Evolutionary conservation across 768 basidiomycete genomes (phyloP), one percentile per base, ranked within the genome.

Genomic region (Rickenella mellea): DNA sequence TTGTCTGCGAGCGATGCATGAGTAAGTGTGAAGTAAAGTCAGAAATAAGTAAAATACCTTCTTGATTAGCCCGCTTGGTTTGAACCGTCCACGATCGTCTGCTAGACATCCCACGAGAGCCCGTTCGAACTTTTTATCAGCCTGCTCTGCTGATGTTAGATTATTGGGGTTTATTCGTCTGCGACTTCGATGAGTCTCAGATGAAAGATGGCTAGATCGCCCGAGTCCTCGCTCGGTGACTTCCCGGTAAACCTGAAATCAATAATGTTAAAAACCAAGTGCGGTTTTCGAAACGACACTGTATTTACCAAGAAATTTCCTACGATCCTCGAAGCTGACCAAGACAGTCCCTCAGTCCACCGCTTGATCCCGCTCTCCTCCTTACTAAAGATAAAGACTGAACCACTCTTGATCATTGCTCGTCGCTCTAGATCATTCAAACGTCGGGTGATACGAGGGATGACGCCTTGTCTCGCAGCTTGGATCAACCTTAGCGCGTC

Each of bases 331-430:
- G 83, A 86, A 0, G 87, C 86, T 15, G 81, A 84, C 87, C 88
- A 92, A 9, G 81, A 63, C 17, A 84, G 59, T 63, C 80, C 71
- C 52, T 77, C 88, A 26, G 88, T 92, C 83, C 87, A 88, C 12
- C 87, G 70, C 58, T 85, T 88, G 61, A 92, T 90, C 10, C 83
- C 83, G 55, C 84, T 86, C 56, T 88, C 85, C 52, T 86, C 80
- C 54, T 89, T 87, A 55, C 84, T 84, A 63, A 89, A 92, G 39
- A 90, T 78, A 37, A 87, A 83, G 8, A 83, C 39, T 58, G 71
- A 55, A 64, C 74, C 74, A 43, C 65, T 69, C 38, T 63, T 59
- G 44, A 77, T 69, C 60, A 72, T 67, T 4, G 60, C 58, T 31
- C 67, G 63, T 25, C 80, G 74, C 54, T 92, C 86, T n/a, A 78